Percentiles rank a stretch among this genome's conserved stretches.
Evolutionary conservation across 192 early-diverging fungal genomes (phyloP).

Genomic region (Backusella tarrabulga): DNA sequence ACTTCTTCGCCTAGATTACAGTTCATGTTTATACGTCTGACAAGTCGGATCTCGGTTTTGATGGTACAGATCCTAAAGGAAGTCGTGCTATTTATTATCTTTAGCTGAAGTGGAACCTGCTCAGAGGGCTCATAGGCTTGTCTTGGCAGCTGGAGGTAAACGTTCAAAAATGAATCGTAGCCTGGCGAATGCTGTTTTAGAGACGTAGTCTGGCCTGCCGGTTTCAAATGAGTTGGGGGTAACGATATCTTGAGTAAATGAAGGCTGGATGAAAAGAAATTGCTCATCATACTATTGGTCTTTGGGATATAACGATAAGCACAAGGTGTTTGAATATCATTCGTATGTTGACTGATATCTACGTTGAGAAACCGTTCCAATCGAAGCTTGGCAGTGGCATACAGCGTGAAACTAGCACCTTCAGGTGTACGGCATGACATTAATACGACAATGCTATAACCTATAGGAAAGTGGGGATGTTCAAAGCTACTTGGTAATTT

Average conservation of each 20-base stretch:
- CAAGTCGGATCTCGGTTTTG: slow-evolving; percentile 1
- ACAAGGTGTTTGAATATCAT: background rate
- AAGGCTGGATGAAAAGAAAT: background rate
- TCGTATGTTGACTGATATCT: background rate
- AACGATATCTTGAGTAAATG: background rate
- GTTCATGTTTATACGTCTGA: background rate
- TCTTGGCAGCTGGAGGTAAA: background rate
- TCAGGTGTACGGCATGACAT: background rate
- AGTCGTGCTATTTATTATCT: background rate
- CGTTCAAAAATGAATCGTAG: background rate
- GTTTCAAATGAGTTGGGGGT: background rate
- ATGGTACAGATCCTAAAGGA: background rate
- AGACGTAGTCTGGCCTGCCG: background rate
- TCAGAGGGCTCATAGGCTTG: background rate
- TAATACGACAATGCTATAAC: background rate
- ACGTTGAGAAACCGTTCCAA: slow-evolving; percentile 1
- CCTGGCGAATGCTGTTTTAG: background rate
- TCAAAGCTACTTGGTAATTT: background rate
- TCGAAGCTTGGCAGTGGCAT: background rate
- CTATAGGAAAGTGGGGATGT: slow-evolving; percentile 1
- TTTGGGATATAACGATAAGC: background rate
- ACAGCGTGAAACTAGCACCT: background rate
- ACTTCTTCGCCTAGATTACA: slow-evolving; percentile 9
- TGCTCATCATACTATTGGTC: background rate
- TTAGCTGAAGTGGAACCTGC: background rate